A percentile compares a stretch with the other conserved stretches of the same genome.
These are phyloP conservation scores for Tubosaeta brunneosetosa DNA, from an alignment of 768 basidiomycete genomes.

Conservation along the genomic window DNA sequence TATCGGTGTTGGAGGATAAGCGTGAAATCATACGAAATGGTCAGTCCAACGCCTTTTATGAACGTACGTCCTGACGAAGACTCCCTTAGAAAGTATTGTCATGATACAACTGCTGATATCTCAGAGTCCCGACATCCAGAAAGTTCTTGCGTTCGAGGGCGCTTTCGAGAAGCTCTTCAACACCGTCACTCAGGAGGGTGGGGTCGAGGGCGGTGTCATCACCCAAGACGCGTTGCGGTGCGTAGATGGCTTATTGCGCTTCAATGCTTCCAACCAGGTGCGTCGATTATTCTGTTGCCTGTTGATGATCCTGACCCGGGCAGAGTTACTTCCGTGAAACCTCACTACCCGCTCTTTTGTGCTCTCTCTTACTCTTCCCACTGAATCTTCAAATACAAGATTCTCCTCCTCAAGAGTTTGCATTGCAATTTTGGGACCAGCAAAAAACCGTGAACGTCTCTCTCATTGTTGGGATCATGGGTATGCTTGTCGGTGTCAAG, in stretches of 20 bases:
- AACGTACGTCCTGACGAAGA: constrained; percentile 7
- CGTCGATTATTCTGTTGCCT: constrained; percentile 8
- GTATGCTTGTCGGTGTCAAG: constrained; percentile 77
- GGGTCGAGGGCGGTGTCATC: constrained; percentile 85
- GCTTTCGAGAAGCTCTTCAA: constrained; percentile 94
- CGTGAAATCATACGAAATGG: constrained; percentile 88
- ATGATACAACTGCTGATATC: constrained; percentile 78
- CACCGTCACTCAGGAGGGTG: constrained; percentile 82
- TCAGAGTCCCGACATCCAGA: constrained; percentile 92
- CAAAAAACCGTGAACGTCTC: constrained; percentile 81
- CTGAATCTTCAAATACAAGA: constrained; percentile 53
- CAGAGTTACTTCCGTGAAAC: constrained; percentile 98
- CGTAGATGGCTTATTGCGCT: constrained; percentile 81
- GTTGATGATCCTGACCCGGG: constrained; percentile 12
- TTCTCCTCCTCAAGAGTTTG: constrained; percentile 79
- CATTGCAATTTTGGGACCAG: constrained; percentile 93
- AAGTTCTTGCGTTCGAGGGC: constrained; percentile 93
- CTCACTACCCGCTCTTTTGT: constrained; percentile 60
- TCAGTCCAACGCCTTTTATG: constrained; percentile 31
- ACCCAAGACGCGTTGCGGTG: constrained; percentile 83
- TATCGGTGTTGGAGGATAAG: constrained; percentile 76
- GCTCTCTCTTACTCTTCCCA: constrained; percentile 68
- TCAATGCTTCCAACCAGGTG: constrained; percentile 94
- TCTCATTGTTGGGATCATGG: constrained; percentile 77
- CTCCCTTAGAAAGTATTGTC: constrained; percentile 65